Evolutionary conservation across 2,329 filamentous ascomycete genomes (phyloP).

Genomic region (Aspergillus sp.): DNA sequence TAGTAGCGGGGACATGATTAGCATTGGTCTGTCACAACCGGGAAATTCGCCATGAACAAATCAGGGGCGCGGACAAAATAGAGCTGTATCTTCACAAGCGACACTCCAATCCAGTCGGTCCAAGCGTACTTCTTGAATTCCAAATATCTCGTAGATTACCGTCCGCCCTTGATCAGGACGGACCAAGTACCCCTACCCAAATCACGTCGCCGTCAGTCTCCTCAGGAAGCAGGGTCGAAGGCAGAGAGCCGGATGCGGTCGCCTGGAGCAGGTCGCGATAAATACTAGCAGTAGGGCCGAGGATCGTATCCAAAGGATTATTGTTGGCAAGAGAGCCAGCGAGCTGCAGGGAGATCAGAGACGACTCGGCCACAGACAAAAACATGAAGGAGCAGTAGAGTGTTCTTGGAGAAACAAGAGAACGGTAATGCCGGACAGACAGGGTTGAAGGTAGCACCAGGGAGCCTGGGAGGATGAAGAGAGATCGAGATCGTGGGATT

Average conservation of each 20-base stretch:
- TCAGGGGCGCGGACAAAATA: too few relatives aligned
- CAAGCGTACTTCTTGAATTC: too few relatives aligned
- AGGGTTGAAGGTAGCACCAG: neutral
- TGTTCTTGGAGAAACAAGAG: too few relatives aligned
- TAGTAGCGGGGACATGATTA: too few relatives aligned
- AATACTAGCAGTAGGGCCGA: constrained; percentile 7
- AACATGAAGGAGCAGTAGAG: constrained; percentile 32
- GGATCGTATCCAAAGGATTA: constrained; percentile 7
- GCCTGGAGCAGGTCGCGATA: constrained; percentile 10
- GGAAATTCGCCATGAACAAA: too few relatives aligned
- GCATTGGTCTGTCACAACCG: too few relatives aligned
- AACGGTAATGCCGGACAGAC: too few relatives aligned
- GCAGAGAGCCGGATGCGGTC: constrained; percentile 7
- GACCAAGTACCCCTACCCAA: constrained; percentile 41
- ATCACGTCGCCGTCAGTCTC: constrained; percentile 25
- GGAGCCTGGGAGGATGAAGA: too few relatives aligned
- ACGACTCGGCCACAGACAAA: constrained; percentile 21
- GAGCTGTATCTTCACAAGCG: too few relatives aligned
- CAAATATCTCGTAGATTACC: constrained; percentile 39
- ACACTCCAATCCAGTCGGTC: too few relatives aligned
- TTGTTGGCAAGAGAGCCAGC: constrained; percentile 20
- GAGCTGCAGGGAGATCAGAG: constrained; percentile 17
- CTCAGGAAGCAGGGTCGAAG: constrained; percentile 13
- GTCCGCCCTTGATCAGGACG: constrained; percentile 45
- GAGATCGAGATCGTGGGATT: too few relatives aligned